phyloP scores from a whole-genome alignment of 2,329 filamentous ascomycete genomes.

The Calonectria pseudoreteaudii region DNA sequence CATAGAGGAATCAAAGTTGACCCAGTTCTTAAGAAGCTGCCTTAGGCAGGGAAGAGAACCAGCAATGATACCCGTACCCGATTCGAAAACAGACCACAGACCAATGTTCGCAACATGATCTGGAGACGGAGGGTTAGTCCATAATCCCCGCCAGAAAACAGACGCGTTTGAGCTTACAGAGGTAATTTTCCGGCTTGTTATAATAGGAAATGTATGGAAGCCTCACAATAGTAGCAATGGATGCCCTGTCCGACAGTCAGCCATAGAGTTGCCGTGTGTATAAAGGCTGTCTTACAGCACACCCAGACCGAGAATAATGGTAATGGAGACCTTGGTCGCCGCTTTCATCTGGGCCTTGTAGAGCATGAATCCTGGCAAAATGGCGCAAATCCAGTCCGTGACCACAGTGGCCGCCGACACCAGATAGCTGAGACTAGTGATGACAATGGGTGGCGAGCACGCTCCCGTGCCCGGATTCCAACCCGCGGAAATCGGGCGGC shows the following conservation, averaged over 20 bases:
- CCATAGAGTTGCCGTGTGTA: neutral
- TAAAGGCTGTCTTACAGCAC: neutral
- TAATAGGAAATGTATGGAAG: neutral
- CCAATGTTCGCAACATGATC: neutral
- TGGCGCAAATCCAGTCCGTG: conserved; percentile 41
- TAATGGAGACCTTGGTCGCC: conserved; percentile 36
- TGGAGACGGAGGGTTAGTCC: neutral
- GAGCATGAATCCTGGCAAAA: conserved; percentile 40
- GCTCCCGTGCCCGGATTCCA: conserved; percentile 32
- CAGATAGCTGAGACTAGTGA: conserved; percentile 38
- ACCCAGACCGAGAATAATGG: conserved; percentile 1
- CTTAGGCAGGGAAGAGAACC: neutral
- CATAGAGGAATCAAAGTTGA: neutral
- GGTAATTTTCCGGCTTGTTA: neutral
- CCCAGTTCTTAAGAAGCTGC: neutral
- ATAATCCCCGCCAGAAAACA: neutral
- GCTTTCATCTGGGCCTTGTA: conserved; percentile 43
- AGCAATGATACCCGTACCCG: neutral
- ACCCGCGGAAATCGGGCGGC: conserved; percentile 39
- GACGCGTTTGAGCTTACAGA: neutral
- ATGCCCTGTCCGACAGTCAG: neutral
- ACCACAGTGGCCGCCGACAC: conserved; percentile 42
- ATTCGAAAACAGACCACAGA: neutral
- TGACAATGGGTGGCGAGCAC: conserved; percentile 31
- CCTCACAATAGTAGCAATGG: neutral